phyloP scores from a whole-genome alignment of 805 yeast genomes.

The Nakazawaea ambrosiae region DNA sequence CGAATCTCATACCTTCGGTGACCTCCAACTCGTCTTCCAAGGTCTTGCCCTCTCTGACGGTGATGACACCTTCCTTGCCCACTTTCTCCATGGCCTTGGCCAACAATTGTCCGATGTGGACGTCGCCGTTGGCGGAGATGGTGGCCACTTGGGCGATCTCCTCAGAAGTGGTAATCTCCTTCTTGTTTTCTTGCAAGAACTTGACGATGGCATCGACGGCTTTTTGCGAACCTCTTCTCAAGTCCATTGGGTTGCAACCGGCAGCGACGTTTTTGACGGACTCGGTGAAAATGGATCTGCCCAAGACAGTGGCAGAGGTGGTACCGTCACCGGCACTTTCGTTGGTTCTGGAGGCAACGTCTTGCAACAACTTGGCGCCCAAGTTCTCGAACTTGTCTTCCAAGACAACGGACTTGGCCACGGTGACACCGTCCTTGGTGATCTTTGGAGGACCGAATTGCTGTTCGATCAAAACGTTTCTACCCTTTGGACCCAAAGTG shows the following conservation, averaged over 20 bases:
- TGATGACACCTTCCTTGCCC: constrained; percentile 98
- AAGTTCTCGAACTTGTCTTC: constrained; percentile 91
- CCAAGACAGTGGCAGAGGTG: constrained; percentile 93
- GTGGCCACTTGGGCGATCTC: constrained; percentile 98
- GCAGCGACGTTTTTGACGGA: constrained; percentile 96
- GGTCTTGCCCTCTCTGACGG: constrained; percentile 96
- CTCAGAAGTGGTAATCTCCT: constrained; percentile 86
- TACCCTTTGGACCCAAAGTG: constrained; percentile 96
- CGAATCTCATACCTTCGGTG: constrained; percentile 97
- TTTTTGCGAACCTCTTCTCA: constrained; percentile 94
- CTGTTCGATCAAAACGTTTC: constrained; percentile 95
- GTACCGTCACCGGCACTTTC: constrained; percentile 99
- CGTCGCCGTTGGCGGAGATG: constrained; percentile 94
- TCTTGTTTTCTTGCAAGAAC: constrained; percentile 77
- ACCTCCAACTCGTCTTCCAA: constrained; percentile 94
- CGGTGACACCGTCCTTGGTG: constrained; percentile 98
- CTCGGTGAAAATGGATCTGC: constrained; percentile 92
- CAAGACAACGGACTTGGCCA: constrained; percentile 77
- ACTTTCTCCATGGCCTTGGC: constrained; percentile 98
- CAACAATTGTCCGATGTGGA: constrained; percentile 82
- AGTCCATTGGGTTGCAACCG: constrained; percentile 98
- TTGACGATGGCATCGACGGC: constrained; percentile 92
- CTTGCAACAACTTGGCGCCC: constrained; percentile 93
- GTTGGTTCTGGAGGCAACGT: constrained; percentile 95
- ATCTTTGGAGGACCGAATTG: constrained; percentile 95